Evolutionary conservation across 2,329 filamentous ascomycete species (phyloP), one percentile per base, ranked within the genome.

Genomic region (Herpotrichia juniperi): DNA sequence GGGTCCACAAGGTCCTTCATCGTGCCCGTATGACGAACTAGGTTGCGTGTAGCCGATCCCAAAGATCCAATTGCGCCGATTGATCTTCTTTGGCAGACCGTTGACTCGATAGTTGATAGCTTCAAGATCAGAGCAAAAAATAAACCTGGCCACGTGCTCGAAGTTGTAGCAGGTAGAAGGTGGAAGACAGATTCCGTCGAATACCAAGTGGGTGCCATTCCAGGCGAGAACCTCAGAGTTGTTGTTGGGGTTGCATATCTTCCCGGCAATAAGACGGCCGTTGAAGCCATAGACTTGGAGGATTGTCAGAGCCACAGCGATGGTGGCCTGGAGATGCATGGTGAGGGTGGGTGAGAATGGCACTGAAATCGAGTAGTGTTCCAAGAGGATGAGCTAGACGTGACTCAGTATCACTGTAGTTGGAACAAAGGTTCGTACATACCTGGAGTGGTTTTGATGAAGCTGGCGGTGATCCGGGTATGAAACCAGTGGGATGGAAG

Each of bases 141-240:
- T 46, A 12, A 52, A 47, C 28, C 46, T 42, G 10, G 22, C 14
- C 1, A 1, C 8, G 7, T 19, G 28, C 1, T 9, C 35, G 32
- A 50, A 46, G n/a, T 52, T 46, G 32, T 45, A n/a, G 26, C 54
- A 57, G 16, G 45, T 26, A 14, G 22, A 48, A 1, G 55, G 55
- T 3, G 49, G 44, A n/a, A 48, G 37, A 32, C 55, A 58, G 17
- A 58, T 52, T 2, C 49, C 43, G 19, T 31, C 24, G 21, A 44
- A 16, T 12, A 17, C 31, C 35, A 34, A 58, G 17, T 19, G 28
- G n/a, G 3, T 25, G 17, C 52, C 51, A 17, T 48, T 39, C 35
- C 37, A 58, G 17, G 26, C 43, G 10, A 46, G 32, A 26, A 49
- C 25, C 28, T 55, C 48, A 22, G 46, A 47, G 6, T 45, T 31